phyloP scores from a whole-genome alignment of 2,329 filamentous ascomycete genomes.

The Conoideocrella luteorostrata region DNA sequence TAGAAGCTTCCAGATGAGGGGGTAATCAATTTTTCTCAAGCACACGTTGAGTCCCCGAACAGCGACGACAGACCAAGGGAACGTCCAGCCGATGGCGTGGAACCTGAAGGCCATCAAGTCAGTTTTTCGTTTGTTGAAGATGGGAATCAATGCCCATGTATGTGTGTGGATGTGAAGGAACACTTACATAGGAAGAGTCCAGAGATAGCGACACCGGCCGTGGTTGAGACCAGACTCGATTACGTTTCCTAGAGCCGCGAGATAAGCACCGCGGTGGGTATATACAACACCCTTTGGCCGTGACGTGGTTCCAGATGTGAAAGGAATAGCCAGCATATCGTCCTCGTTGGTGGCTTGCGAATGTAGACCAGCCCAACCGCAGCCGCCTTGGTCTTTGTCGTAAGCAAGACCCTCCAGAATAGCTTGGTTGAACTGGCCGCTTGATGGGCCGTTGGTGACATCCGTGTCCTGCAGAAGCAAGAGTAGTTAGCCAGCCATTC shows the following conservation, averaged over 20 bases:
- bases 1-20: constrained; percentile 81
- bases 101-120: constrained; percentile 37
- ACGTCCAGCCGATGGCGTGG: constrained; percentile 72
- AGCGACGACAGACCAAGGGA: constrained; percentile 88
- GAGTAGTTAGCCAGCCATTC: not conserved
- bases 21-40: constrained; percentile 90
- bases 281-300: constrained; percentile 89
- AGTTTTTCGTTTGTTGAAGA: too few species aligned
- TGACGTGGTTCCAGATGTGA: constrained; percentile 90
- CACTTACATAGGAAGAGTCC: constrained; percentile 81
- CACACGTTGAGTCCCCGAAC: constrained; percentile 94
- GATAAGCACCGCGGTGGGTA: constrained; percentile 80
- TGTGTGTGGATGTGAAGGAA: not conserved
- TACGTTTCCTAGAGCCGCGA: constrained; percentile 78
- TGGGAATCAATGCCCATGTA: too few species aligned
- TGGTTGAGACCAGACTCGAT: constrained; percentile 81
- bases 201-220: constrained; percentile 74
- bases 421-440: constrained; percentile 76
- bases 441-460: constrained; percentile 62
- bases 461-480: constrained; percentile 62
- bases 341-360: constrained; percentile 69
- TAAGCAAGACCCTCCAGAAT: constrained; percentile 72
- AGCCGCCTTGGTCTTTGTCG: constrained; percentile 58
- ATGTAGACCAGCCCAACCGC: constrained; percentile 73
- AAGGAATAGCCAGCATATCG: constrained; percentile 76